These are phyloP conservation scores for Pisolithus microcarpus DNA, from an alignment of 768 basidiomycete species.

Conservation along the genomic window DNA sequence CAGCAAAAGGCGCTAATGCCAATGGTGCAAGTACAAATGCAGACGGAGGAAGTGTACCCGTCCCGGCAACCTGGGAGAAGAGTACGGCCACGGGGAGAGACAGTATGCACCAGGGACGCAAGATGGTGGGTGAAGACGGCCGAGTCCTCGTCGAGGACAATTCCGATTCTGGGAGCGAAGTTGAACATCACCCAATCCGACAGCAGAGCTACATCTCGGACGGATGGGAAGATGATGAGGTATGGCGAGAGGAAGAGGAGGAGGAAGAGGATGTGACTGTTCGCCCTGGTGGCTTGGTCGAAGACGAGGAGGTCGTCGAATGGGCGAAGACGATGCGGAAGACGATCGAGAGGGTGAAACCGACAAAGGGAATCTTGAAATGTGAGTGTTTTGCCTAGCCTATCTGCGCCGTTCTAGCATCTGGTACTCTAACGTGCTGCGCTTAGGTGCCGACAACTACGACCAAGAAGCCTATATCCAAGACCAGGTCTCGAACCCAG, in stretches of 20 bases:
- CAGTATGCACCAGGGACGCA: slow-evolving; percentile 37
- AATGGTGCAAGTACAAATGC: slow-evolving; percentile 14
- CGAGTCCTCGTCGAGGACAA: slow-evolving; percentile 65
- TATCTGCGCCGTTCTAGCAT: not conserved
- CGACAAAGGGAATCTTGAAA: slow-evolving; percentile 85
- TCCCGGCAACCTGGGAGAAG: slow-evolving; percentile 71
- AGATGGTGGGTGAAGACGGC: slow-evolving; percentile 57
- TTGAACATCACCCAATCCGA: slow-evolving; percentile 29
- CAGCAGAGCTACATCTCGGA: slow-evolving; percentile 44
- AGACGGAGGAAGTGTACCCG: slow-evolving; percentile 31
- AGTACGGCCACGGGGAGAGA: slow-evolving; percentile 60
- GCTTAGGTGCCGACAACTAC: slow-evolving; percentile 60
- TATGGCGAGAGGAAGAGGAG: slow-evolving; percentile 64
- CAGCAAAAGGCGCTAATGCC: slow-evolving; percentile 3
- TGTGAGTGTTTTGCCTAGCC: slow-evolving; percentile 25
- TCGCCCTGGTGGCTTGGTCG: slow-evolving; percentile 36
- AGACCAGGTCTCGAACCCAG: slow-evolving; percentile 33
- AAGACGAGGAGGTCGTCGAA: slow-evolving; percentile 58
- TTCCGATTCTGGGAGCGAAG: slow-evolving; percentile 51
- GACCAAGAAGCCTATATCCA: slow-evolving; percentile 51
- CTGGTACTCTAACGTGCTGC: not conserved
- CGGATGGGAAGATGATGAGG: slow-evolving; percentile 75
- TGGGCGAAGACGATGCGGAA: slow-evolving; percentile 74
- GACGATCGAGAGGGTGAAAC: slow-evolving; percentile 62
- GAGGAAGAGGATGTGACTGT: slow-evolving; percentile 71